phyloP scores from a whole-genome alignment of 257 asterid genomes.

The Solanum virginianum region DNA sequence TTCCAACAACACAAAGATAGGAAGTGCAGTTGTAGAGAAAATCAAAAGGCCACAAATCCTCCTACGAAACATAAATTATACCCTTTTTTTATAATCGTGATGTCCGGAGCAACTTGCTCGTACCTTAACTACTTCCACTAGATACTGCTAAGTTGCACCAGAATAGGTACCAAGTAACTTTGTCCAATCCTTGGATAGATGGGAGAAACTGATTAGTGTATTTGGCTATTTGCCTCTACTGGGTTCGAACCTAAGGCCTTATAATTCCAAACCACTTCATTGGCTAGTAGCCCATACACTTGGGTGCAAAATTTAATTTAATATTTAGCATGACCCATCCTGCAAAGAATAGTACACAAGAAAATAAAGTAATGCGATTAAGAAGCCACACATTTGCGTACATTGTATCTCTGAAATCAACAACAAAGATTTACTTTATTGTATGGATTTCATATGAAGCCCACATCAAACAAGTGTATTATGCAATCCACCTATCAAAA shows the following conservation, averaged over 20 bases:
- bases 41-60: not conserved
- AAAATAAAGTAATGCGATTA: not conserved
- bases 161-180: not conserved
- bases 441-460: not conserved
- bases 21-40: not conserved
- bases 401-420: not conserved
- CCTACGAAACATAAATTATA: not conserved
- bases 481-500: not conserved
- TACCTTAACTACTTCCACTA: not conserved
- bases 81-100: not conserved
- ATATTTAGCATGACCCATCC: not conserved
- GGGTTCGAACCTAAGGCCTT: not conserved
- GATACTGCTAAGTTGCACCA: not conserved
- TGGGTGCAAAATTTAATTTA: not conserved
- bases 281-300: not conserved
- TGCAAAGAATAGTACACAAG: not conserved
- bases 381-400: not conserved
- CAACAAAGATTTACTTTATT: not conserved
- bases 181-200: not conserved
- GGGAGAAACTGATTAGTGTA: not conserved
- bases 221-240: not conserved
- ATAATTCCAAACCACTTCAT: not conserved
- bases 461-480: not conserved
- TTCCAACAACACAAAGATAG: not conserved
- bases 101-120: fast-evolving